phyloP scores from a whole-genome alignment of 129 eudicot genomes.

The Centella asiatica region DNA sequence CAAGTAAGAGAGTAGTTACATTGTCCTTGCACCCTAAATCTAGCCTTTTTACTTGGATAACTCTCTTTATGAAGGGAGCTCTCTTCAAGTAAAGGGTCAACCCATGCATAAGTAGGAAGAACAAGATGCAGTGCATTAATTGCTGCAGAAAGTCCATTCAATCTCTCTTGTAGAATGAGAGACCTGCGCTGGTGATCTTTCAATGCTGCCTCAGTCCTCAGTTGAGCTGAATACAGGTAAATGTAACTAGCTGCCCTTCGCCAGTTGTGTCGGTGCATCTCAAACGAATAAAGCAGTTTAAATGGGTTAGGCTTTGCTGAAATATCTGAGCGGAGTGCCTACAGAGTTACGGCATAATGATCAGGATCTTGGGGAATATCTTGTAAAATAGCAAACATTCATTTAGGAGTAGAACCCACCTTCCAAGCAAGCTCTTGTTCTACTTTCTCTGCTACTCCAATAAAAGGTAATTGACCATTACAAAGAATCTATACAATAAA shows the following conservation, averaged over 20 bases:
- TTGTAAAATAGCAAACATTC: neutral
- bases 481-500: slow-evolving; percentile 60
- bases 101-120: slow-evolving; percentile 87
- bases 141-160: slow-evolving; percentile 85
- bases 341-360: slow-evolving; percentile 14
- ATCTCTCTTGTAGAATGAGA: slow-evolving; percentile 69
- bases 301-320: slow-evolving; percentile 75
- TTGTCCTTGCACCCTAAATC: slow-evolving; percentile 43
- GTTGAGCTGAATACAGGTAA: slow-evolving; percentile 52
- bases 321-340: slow-evolving; percentile 91
- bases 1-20: slow-evolving; percentile 27
- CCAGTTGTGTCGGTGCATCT: slow-evolving; percentile 94
- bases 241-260: slow-evolving; percentile 83
- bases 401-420: slow-evolving; percentile 35
- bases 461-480: slow-evolving; percentile 80
- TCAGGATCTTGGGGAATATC: neutral
- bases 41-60: slow-evolving; percentile 79
- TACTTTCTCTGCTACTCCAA: slow-evolving; percentile 77
- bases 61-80: slow-evolving; percentile 31
- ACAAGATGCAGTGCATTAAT: slow-evolving; percentile 90
- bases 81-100: slow-evolving; percentile 41
- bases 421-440: slow-evolving; percentile 97
- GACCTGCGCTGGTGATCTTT: slow-evolving; percentile 57
- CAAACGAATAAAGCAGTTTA: slow-evolving; percentile 77
- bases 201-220: slow-evolving; percentile 54